Evolutionary conservation across 2,329 filamentous ascomycete genomes (phyloP), one percentile per base, ranked within the genome.

Genomic region (Fusarium acutatum): DNA sequence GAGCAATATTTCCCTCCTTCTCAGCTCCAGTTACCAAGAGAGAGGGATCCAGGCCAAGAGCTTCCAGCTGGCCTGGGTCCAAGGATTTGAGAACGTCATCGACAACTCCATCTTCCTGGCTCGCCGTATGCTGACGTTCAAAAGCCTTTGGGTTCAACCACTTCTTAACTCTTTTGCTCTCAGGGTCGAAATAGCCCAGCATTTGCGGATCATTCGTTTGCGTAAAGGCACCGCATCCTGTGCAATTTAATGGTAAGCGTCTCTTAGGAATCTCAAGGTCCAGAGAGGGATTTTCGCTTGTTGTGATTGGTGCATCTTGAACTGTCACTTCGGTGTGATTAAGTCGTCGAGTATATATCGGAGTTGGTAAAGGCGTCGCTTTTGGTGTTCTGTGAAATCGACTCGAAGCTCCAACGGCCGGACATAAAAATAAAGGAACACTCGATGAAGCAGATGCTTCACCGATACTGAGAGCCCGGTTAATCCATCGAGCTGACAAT

Each of bases 201-300:
- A 87, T 82, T 34, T 86, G 80, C 2, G 87, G 80, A 24, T 87
- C 80, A 1, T 79, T 79, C 1, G 86, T 89, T 79, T 93, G 91
- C 50, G 89, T 85, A 74, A 91, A 85, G 20, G 91, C 90, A 49
- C 91, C 91, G 78, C 91, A 93, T 40, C 91, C 91, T 18, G 86
- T 85, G 75, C 91, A 93, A 71, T 88, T 88, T 17, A 85, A 75
- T 0, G 91, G 90, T 4, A 92, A 82, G 49, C 73, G 75, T 43
- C 79, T 77, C 18, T 43, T 60, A 7, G 70, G 35, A 11, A 44
- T 10, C 37, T 52, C 49, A 5, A 60, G 30, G 8, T 30, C 15
- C 17, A 35, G 34, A 37, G 57, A 43, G 4, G 60, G 20, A 2
- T 38, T 28, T 34, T 57, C 34, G 14, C 30, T 14, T 41, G 46